Base-by-base conservation (phyloP, 1,284 basidiomycete species). In the Fomitopsis pinicola region DNA sequence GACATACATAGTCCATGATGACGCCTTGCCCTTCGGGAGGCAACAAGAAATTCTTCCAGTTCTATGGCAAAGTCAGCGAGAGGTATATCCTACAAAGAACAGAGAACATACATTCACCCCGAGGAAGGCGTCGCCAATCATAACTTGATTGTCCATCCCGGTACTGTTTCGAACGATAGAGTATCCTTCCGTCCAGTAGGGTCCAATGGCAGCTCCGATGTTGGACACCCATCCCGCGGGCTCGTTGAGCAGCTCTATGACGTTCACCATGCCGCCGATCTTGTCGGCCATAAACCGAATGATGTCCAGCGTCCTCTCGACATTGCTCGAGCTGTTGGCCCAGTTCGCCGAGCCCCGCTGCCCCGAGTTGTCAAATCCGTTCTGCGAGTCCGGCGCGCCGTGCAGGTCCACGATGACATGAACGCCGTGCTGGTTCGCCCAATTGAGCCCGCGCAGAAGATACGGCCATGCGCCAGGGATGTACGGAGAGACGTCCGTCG, bases 301-400 rank as follows among this genome's bases (percentile, higher is more conserved):
- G 17, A 87, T 82, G 62, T 87, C 82, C 22, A 91, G 75, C 1
- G 92, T 91, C 17, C 89, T 79, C 15, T 80, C 76, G 40, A 92
- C 76, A 67, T 90, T 85, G 30, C 75, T 73, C 1, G 79, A 71
- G 61, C 84, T 81, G 22, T 74, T 70, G 1, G 83, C 87, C 91
- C 91, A 95, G 55, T 79, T 72, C 9, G 89, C 84, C 53, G 77
- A 75, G 15, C 78, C 78, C n/a, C 85, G 78, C 64, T 88, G 87
- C 5, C 94, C 94, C 14, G 89, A 92, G 75, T 94, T 94, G 75
- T 95, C 93, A 72, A 87, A 93, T 1, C 88, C 87, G 65, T 90
- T 90, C 70, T 89, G 87, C 40, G 85, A 87, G 26, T 85, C 87
- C 0, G 86, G 87, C 0, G 86, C 86, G 33, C 86, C 87, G 65